Evolutionary conservation across 306 rosid genomes (phyloP).

Genomic region (Chamaecrista fasciculata): DNA sequence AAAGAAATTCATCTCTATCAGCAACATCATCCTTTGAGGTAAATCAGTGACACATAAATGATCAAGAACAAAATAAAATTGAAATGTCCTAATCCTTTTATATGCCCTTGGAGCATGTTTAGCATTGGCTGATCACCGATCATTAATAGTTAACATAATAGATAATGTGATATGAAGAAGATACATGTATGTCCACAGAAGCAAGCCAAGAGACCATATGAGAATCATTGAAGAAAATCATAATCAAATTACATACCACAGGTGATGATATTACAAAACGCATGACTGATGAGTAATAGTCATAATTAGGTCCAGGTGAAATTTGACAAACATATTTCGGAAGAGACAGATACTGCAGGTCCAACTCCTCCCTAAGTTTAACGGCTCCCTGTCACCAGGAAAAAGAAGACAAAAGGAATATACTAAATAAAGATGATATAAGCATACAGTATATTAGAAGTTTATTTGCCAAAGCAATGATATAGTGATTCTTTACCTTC

Average conservation of each 20-base stretch:
- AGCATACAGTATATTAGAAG: conserved; percentile 14
- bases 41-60: not conserved
- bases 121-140: conserved; percentile 1
- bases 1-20: conserved; percentile 6
- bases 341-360: conserved; percentile 62
- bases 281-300: conserved; percentile 68
- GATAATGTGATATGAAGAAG: not conserved
- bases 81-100: conserved; percentile 11
- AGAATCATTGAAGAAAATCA: conserved; percentile 8
- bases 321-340: conserved; percentile 80
- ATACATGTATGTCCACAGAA: not conserved
- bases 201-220: conserved; percentile 13
- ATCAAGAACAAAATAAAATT: not conserved
- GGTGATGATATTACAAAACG: conserved; percentile 86
- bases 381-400: conserved; percentile 53
- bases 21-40: conserved; percentile 15
- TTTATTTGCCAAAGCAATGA: conserved; percentile 20
- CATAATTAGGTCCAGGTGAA: conserved; percentile 91
- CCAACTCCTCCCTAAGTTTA: conserved; percentile 60
- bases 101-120: not conserved
- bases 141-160: not conserved
- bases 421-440: conserved; percentile 18
- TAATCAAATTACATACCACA: conserved; percentile 59
- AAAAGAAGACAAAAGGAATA: conserved; percentile 27
- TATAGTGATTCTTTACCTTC: conserved; percentile 53